Percentiles rank a stretch among this genome's conserved stretches.
Conservation (phyloP, 2,329 filamentous ascomycete genomes). For the Tricladium varicosporioides region DNA sequence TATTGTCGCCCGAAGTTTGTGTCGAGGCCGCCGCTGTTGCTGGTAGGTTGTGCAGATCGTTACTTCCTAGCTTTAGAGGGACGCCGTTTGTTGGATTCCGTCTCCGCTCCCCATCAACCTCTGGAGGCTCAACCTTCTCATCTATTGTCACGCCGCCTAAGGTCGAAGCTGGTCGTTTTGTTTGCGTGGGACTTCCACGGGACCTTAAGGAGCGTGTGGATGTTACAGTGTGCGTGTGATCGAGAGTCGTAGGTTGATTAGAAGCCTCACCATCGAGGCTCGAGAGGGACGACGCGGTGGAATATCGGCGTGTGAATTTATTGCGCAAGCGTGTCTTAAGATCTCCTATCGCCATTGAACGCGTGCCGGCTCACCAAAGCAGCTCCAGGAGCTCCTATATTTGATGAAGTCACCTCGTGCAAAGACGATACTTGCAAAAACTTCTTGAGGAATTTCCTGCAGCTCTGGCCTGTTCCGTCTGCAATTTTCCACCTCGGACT, state of each 20-base stretch:
- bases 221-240: neutral
- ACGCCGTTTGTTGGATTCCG: neutral
- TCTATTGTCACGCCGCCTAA: constrained; percentile 16
- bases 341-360: constrained; percentile 28
- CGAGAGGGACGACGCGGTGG: constrained; percentile 21
- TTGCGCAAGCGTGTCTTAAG: constrained; percentile 25
- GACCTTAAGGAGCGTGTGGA: constrained; percentile 9
- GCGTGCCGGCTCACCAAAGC: neutral
- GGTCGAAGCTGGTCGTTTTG: constrained; percentile 7
- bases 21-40: constrained; percentile 6
- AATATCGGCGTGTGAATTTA: constrained; percentile 26
- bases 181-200: constrained; percentile 7
- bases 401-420: neutral
- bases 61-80: constrained; percentile 1
- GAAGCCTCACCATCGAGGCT: constrained; percentile 14
- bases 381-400: neutral
- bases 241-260: neutral
- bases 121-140: constrained; percentile 8
- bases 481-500: neutral
- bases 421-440: neutral
- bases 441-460: neutral
- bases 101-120: constrained; percentile 6
- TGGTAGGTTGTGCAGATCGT: constrained; percentile 18
- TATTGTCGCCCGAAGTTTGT: constrained; percentile 2
- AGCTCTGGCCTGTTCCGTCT: neutral